A percentile compares a stretch with the other conserved stretches of the same genome.
These are phyloP conservation scores for Cladosporium sp. DNA, from an alignment of 2,329 filamentous ascomycete genomes.

Conservation along the genomic window DNA sequence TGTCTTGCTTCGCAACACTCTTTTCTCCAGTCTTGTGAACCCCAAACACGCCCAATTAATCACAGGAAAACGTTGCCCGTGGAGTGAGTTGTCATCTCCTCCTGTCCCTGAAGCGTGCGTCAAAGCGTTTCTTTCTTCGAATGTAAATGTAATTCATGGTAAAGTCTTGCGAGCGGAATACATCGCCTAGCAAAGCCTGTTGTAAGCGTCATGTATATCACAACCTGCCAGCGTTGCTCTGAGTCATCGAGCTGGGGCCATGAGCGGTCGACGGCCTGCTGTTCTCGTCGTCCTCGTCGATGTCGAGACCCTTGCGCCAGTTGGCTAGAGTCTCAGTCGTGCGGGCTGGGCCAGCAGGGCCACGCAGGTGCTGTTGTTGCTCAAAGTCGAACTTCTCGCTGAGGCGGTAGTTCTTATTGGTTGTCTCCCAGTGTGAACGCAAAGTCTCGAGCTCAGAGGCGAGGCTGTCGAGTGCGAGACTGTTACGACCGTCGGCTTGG, in stretches of 20 bases:
- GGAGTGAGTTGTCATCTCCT: too few species aligned
- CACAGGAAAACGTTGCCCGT: too few species aligned
- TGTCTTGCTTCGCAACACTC: too few species aligned
- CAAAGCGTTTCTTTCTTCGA: too few species aligned
- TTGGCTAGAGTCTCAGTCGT: constrained; percentile 70
- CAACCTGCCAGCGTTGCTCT: background rate
- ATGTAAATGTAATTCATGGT: too few species aligned
- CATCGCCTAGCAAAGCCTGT: too few species aligned
- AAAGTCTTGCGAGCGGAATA: too few species aligned
- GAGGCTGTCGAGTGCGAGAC: constrained; percentile 68
- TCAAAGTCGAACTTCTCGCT: constrained; percentile 90
- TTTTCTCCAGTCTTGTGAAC: too few species aligned
- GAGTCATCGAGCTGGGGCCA: background rate
- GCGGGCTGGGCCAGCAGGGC: constrained; percentile 35
- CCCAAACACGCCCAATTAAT: too few species aligned
- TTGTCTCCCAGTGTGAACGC: constrained; percentile 89
- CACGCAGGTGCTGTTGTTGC: constrained; percentile 10
- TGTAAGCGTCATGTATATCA: background rate
- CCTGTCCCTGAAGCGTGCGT: too few species aligned
- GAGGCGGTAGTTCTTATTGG: constrained; percentile 89
- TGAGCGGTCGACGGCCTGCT: constrained; percentile 11
- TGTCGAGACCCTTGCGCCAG: constrained; percentile 75
- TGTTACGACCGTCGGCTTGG: constrained; percentile 28
- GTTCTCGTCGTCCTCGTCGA: constrained; percentile 25
- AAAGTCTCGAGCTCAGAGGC: constrained; percentile 89